Evolutionary conservation across 257 asterid species (phyloP).

Genomic region (Jacaranda copaia): DNA sequence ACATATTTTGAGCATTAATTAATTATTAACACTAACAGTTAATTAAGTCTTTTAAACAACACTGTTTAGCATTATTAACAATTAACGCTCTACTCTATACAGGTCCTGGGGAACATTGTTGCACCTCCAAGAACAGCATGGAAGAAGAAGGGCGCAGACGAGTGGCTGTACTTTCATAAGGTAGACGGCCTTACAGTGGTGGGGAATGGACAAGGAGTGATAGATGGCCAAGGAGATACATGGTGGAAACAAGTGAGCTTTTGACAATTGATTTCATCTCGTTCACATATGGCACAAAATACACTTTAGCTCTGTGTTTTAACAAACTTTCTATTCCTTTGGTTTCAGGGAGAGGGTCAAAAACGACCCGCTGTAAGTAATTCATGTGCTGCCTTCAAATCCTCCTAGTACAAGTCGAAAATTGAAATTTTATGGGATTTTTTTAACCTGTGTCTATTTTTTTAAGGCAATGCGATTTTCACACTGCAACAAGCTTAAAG

Average conservation of each 20-base stretch:
- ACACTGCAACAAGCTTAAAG: slow-evolving; percentile 44
- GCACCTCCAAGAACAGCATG: slow-evolving; percentile 54
- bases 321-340: slow-evolving; percentile 9
- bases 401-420: background rate
- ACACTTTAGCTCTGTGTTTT: background rate
- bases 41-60: too few species aligned
- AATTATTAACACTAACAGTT: too few species aligned
- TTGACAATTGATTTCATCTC: too few species aligned
- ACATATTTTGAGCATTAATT: too few species aligned
- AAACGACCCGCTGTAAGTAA: slow-evolving; percentile 45
- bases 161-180: slow-evolving; percentile 50
- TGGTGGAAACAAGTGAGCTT: slow-evolving; percentile 51
- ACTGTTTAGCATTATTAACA: background rate
- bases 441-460: background rate
- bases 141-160: slow-evolving; percentile 17
- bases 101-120: slow-evolving; percentile 55
- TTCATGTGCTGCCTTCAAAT: slow-evolving; percentile 4
- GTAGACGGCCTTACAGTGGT: slow-evolving; percentile 45
- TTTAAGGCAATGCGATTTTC: slow-evolving; percentile 52
- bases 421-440: background rate
- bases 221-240: slow-evolving; percentile 55
- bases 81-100: background rate
- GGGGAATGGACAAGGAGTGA: slow-evolving; percentile 50
- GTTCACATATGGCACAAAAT: background rate
- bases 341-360: slow-evolving; percentile 26